Base-by-base conservation (phyloP, 2,329 filamentous ascomycete species). In the Stagonosporopsis rhizophila region DNA sequence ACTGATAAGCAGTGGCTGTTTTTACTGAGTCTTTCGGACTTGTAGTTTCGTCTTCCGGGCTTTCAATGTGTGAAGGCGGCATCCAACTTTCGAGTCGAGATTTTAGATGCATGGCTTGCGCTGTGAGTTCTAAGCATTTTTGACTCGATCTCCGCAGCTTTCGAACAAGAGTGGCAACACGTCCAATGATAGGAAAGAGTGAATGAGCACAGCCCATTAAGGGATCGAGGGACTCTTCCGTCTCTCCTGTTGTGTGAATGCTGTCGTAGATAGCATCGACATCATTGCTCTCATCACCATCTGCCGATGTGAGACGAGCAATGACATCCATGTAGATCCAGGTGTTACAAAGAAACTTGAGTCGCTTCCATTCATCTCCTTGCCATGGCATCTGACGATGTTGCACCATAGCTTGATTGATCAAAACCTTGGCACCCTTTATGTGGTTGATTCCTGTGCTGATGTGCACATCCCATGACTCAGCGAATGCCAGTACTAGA, bases 311-410 rank as follows among this genome's bases (percentile, higher is more conserved):
- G 44, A 91, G 76, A 14, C 87, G 83, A 22, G 88, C 85, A 59
- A 90, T 87, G 25, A 90, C 88, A 69, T 90, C 87, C 83, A 90
- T 88, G 66, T 90, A 91, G 7, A 90, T 81, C 85, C 87, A 90
- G 4, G 85, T 86, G 67, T 89, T 90, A 75, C 86, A 88, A 17
- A 91, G 77, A 64, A 90, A 90, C 52, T 84, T 85, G 22, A 90
- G 76, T 7, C 86, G 78, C 35, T 80, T 76, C 61, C 71, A 69
- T 42, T 75, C 72, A 20, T 74, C 69, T 4, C 80, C 81, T n/a
- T 66, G 68, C 45, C 77, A 65, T 37, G 79, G 75, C 9, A 67
- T 64, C 28, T 70, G 71, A 60, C 76, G 73, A 68, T 83, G 79
- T 64, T 80, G 74, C 52, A 77, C 73, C 22, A 89, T 73, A 4